Conservation (phyloP, 2,329 filamentous ascomycete genomes). For the Pseudogymnoascus destructans region DNA sequence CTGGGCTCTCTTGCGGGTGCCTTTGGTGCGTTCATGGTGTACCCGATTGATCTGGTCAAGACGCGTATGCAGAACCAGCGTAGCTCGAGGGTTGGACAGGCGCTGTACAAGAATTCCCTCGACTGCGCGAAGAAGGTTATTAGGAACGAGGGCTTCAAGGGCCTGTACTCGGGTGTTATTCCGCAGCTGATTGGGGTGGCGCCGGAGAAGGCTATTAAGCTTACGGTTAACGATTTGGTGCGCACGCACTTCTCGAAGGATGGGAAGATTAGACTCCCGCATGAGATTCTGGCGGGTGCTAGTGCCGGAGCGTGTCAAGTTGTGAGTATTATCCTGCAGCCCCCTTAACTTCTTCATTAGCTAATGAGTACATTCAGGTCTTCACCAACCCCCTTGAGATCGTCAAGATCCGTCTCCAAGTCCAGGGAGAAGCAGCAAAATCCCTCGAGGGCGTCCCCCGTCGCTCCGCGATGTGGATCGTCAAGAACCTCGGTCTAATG, state of each 20-base stretch:
- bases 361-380: conserved; percentile 39
- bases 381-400: conserved; percentile 98
- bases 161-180: conserved; percentile 86
- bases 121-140: conserved; percentile 93
- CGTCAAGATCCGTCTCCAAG: conserved; percentile 95
- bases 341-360: background rate
- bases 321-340: conserved; percentile 41
- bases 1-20: conserved; percentile 85
- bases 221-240: conserved; percentile 93
- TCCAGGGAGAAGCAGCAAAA: conserved; percentile 92
- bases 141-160: conserved; percentile 77
- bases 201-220: conserved; percentile 98
- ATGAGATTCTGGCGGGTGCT: conserved; percentile 80
- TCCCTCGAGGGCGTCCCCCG: conserved; percentile 67
- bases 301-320: conserved; percentile 90
- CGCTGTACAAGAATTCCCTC: conserved; percentile 91
- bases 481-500: conserved; percentile 83
- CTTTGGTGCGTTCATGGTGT: conserved; percentile 98
- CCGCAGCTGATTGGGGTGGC: conserved; percentile 94
- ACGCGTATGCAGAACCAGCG: conserved; percentile 98
- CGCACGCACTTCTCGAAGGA: conserved; percentile 62
- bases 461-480: conserved; percentile 95
- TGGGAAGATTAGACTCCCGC: conserved; percentile 54
- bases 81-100: conserved; percentile 64
- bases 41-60: conserved; percentile 97